phyloP scores from a whole-genome alignment of 78 protist genomes.

The Dictyostelium discoideum region DNA sequence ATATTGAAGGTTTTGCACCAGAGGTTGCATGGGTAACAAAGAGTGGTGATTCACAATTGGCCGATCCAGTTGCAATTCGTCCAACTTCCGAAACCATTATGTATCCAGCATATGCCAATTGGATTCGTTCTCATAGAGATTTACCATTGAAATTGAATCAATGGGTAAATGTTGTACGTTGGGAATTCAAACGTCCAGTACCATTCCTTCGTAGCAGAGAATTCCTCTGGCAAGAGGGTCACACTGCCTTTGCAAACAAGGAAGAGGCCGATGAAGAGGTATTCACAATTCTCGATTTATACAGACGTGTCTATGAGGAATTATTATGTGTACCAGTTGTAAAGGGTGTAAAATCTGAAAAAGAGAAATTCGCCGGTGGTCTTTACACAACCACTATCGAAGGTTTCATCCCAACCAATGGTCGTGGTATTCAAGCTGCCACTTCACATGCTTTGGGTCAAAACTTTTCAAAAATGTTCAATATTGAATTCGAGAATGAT shows the following conservation, averaged over 20 bases:
- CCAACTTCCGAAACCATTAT: slow-evolving; percentile 99
- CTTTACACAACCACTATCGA: slow-evolving; percentile 97
- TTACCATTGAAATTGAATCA: slow-evolving; percentile 96
- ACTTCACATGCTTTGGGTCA: slow-evolving; percentile 98
- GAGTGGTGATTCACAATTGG: slow-evolving; percentile 90
- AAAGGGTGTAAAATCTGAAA: slow-evolving; percentile 91
- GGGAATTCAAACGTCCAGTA: slow-evolving; percentile 99
- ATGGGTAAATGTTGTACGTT: slow-evolving; percentile 99
- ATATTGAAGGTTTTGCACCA: slow-evolving; percentile 96
- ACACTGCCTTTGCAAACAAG: slow-evolving; percentile 94
- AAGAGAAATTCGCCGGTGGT: slow-evolving; percentile 98
- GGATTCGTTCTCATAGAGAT: slow-evolving; percentile 98
- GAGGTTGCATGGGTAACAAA: slow-evolving; percentile 99
- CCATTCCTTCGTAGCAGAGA: slow-evolving; percentile 98
- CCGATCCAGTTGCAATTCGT: slow-evolving; percentile 97
- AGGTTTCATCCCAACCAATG: slow-evolving; percentile 96
- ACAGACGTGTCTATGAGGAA: slow-evolving; percentile 94
- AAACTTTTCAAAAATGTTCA: slow-evolving; percentile 98
- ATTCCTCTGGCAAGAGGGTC: slow-evolving; percentile 99
- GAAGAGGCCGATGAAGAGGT: slow-evolving; percentile 95
- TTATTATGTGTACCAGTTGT: slow-evolving; percentile 95
- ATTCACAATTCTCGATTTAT: slow-evolving; percentile 91
- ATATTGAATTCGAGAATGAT: slow-evolving; percentile 91
- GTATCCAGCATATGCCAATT: slow-evolving; percentile 95
- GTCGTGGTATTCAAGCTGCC: slow-evolving; percentile 97